These are phyloP conservation scores for Selenicereus undatus DNA, from an alignment of 148 eudicot genomes.

Conservation along the genomic window DNA sequence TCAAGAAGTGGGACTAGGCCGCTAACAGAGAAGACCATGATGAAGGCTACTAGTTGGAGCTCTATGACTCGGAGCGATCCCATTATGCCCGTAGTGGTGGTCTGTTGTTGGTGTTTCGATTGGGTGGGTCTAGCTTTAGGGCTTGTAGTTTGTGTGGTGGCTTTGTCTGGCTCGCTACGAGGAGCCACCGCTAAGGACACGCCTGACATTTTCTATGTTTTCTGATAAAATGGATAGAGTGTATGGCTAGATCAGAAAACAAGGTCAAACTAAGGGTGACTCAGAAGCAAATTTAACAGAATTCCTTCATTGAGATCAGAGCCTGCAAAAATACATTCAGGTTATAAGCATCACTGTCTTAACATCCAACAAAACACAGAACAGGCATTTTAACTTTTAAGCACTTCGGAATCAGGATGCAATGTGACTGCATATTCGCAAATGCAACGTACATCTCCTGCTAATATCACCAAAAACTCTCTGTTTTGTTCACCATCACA, in stretches of 20 bases:
- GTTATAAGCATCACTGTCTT: neutral
- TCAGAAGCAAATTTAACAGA: neutral
- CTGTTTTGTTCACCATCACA: too few relatives aligned
- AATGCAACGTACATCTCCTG: too few relatives aligned
- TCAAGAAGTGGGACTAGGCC: conserved; percentile 86
- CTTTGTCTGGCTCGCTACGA: conserved; percentile 27
- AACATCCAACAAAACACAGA: neutral
- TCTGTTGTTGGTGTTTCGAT: conserved; percentile 11
- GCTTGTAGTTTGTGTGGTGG: conserved; percentile 15
- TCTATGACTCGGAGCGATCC: conserved; percentile 82
- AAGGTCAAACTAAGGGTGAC: neutral
- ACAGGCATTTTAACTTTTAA: too few relatives aligned
- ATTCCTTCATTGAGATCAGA: neutral
- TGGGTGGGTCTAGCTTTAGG: conserved; percentile 16
- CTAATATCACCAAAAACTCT: too few relatives aligned
- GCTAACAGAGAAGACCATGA: conserved; percentile 86
- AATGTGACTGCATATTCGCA: too few relatives aligned
- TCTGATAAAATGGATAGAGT: neutral
- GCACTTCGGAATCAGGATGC: neutral
- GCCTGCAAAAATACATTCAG: conserved; percentile 11
- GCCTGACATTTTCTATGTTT: conserved; percentile 52
- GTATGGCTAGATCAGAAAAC: neutral
- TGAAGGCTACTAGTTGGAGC: conserved; percentile 87
- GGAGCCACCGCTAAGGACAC: conserved; percentile 62
- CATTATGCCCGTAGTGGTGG: conserved; percentile 37